phyloP scores from a whole-genome alignment of 2,329 filamentous ascomycete genomes.

The Myriosclerotinia curreyana region DNA sequence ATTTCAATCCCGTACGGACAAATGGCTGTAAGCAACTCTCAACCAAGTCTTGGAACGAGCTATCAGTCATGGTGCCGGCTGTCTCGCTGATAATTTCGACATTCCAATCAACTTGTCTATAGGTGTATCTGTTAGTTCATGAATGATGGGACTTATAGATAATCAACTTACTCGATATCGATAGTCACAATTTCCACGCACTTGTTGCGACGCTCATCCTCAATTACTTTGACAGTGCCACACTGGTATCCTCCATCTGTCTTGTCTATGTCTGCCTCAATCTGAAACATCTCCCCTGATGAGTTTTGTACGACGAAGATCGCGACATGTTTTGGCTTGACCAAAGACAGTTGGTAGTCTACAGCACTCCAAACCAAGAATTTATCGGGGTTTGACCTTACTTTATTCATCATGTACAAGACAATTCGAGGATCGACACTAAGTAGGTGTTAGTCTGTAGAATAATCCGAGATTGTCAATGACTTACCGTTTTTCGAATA shows the following conservation, averaged over 20 bases:
- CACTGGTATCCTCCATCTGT: conserved; percentile 30
- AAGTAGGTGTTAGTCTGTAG: neutral
- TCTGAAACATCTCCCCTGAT: conserved; percentile 27
- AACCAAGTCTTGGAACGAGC: conserved; percentile 27
- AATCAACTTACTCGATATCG: conserved; percentile 29
- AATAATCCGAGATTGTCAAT: neutral
- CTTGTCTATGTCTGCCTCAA: conserved; percentile 36
- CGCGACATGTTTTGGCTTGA: conserved; percentile 31
- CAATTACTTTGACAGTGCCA: conserved; percentile 30
- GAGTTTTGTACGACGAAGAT: conserved; percentile 31
- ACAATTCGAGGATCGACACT: conserved; percentile 29
- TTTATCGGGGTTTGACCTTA: conserved; percentile 21
- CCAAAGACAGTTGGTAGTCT: conserved; percentile 20
- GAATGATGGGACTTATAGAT: conserved; percentile 3
- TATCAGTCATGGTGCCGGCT: conserved; percentile 27
- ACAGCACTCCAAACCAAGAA: conserved; percentile 29
- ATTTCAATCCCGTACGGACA: conserved; percentile 1
- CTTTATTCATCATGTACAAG: conserved; percentile 26
- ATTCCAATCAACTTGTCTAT: conserved; percentile 36
- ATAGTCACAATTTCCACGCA: conserved; percentile 34
- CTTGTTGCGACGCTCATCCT: conserved; percentile 32
- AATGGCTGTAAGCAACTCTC: conserved; percentile 26
- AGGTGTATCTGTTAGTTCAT: neutral
- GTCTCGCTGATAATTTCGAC: conserved; percentile 37
- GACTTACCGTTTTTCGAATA: conserved; percentile 37